Conservation (phyloP, 140 eudicot genomes). For the Ambrosia hybrid region DNA sequence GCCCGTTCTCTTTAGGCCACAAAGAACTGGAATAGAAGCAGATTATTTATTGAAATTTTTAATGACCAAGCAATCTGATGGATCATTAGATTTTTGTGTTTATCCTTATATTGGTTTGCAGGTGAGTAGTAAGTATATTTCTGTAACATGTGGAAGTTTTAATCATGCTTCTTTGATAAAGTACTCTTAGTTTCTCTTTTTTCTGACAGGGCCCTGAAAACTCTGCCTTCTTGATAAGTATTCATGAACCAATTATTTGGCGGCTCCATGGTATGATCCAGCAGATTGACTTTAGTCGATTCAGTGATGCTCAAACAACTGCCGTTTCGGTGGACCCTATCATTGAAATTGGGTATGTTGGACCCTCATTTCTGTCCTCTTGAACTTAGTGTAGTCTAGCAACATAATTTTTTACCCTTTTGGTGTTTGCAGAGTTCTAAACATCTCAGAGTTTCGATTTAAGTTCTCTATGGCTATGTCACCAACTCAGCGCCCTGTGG, state of each 20-base stretch:
- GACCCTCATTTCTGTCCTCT: neutral
- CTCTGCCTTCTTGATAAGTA: conserved; percentile 82
- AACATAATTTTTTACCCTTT: neutral
- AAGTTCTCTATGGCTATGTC: conserved; percentile 98
- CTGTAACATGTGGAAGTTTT: neutral
- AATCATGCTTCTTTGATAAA: neutral
- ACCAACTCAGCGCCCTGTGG: conserved; percentile 97
- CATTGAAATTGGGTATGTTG: conserved; percentile 75
- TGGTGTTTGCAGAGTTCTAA: conserved; percentile 62
- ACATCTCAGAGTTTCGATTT: conserved; percentile 86
- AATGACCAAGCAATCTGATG: conserved; percentile 83
- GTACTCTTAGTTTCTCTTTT: neutral
- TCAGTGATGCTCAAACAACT: conserved; percentile 54
- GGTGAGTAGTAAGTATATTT: conserved; percentile 31
- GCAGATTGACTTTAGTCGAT: conserved; percentile 66
- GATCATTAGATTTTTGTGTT: conserved; percentile 81
- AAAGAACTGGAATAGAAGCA: conserved; percentile 68
- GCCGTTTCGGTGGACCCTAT: conserved; percentile 94
- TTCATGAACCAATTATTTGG: conserved; percentile 98
- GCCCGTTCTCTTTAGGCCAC: conserved; percentile 97
- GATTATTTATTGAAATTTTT: conserved; percentile 81
- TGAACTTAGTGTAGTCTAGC: conserved; percentile 11
- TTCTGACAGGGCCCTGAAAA: conserved; percentile 85
- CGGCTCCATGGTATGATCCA: conserved; percentile 95
- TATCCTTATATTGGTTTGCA: conserved; percentile 97